Conservation (phyloP, 345 rosid species). For the Trapa bicornis region DNA sequence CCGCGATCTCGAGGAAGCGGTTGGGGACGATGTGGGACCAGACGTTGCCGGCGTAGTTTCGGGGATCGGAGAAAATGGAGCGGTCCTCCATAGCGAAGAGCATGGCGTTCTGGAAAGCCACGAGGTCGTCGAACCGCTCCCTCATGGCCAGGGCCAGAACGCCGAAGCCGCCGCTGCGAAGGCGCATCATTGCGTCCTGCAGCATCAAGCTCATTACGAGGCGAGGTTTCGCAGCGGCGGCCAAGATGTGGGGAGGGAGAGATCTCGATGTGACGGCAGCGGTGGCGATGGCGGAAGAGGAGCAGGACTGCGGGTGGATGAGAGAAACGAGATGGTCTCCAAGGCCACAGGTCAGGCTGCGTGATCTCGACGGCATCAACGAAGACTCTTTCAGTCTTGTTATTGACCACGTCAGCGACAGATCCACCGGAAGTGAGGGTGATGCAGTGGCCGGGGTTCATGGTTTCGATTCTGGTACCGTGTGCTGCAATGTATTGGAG, state of each 20-base stretch:
- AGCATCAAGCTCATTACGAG: conserved; percentile 49
- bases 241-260: background rate
- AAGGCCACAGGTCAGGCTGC: conserved; percentile 51
- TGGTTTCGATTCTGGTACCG: conserved; percentile 48
- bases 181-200: conserved; percentile 44
- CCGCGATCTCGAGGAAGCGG: conserved; percentile 24
- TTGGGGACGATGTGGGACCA: conserved; percentile 54
- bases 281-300: conserved; percentile 9
- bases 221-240: conserved; percentile 4
- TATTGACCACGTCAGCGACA: conserved; percentile 10
- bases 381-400: conserved; percentile 20
- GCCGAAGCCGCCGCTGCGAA: conserved; percentile 43
- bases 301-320: conserved; percentile 36
- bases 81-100: conserved; percentile 46
- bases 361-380: conserved; percentile 41
- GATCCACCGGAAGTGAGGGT: conserved; percentile 25
- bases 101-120: conserved; percentile 36
- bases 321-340: conserved; percentile 43
- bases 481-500: conserved; percentile 32
- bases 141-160: conserved; percentile 42
- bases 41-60: conserved; percentile 29
- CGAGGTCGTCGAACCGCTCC: conserved; percentile 33
- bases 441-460: conserved; percentile 50
- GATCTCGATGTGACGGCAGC: background rate
- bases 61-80: conserved; percentile 39